Evolutionary conservation across 2,329 filamentous ascomycete species (phyloP).

Genomic region (Cladosporium sp.): DNA sequence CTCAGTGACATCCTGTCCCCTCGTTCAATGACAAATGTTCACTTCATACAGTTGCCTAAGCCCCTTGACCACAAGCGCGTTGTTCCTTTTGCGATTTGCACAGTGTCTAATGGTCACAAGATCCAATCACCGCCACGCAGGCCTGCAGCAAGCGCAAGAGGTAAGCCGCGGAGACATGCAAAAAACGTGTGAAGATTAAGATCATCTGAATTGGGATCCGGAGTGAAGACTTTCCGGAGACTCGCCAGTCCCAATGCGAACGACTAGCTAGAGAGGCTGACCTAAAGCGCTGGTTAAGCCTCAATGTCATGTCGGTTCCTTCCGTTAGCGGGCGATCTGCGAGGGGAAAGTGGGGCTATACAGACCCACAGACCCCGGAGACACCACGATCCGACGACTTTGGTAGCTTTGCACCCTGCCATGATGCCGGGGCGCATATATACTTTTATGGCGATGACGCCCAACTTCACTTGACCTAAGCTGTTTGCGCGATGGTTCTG

Average conservation of each 20-base stretch:
- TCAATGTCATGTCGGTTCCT: too few species aligned
- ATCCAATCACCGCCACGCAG: neutral
- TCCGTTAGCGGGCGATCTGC: neutral
- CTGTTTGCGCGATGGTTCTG: too few species aligned
- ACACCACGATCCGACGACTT: neutral
- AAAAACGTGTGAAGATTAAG: neutral
- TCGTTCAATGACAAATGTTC: too few species aligned
- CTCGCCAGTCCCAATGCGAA: neutral
- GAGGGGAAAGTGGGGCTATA: neutral
- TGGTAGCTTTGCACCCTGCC: neutral
- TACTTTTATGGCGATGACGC: neutral
- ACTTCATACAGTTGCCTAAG: too few species aligned
- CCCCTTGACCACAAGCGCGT: neutral
- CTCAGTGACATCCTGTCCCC: too few species aligned
- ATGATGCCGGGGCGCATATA: too few species aligned
- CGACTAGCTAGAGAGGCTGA: neutral
- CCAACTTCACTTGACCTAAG: neutral
- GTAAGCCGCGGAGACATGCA: too few species aligned
- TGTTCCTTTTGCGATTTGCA: neutral
- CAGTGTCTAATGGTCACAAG: neutral
- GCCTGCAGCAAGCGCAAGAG: neutral
- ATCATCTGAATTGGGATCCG: neutral
- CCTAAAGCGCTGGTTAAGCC: neutral
- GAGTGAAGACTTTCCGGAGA: neutral
- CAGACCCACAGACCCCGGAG: neutral